These are phyloP conservation scores for Malania oleifera DNA, from an alignment of 164 flowering plant genomes.

Conservation along the genomic window DNA sequence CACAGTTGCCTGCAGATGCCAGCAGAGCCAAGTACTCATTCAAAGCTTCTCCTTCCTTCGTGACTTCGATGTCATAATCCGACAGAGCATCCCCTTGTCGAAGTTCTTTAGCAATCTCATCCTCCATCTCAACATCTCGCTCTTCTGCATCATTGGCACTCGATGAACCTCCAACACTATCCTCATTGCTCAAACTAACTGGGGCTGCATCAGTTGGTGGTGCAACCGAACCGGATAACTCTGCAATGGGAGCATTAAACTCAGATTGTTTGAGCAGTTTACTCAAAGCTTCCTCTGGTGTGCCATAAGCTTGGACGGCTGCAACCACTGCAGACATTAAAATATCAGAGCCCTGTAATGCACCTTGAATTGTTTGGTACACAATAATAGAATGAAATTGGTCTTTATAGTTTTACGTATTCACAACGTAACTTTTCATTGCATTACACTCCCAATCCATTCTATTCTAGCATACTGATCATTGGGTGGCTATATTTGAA, in stretches of 20 bases:
- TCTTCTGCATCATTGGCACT: conserved; percentile 22
- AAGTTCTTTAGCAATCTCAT: conserved; percentile 49
- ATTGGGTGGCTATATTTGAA: no score
- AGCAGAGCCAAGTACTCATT: conserved; percentile 64
- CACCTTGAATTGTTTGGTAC: no score
- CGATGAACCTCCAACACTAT: conserved; percentile 26
- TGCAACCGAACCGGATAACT: conserved; percentile 17
- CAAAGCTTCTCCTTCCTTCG: conserved; percentile 86
- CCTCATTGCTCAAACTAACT: conserved; percentile 9
- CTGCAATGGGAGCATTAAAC: conserved; percentile 10
- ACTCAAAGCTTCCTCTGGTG: conserved; percentile 40
- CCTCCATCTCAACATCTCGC: conserved; percentile 80
- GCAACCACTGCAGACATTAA: conserved; percentile 38
- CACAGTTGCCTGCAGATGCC: conserved; percentile 22
- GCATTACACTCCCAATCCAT: no score
- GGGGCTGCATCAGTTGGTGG: conserved; percentile 1
- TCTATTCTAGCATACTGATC: no score
- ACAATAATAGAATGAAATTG: no score
- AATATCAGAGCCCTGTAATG: neutral
- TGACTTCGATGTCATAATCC: conserved; percentile 77
- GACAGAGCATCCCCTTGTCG: conserved; percentile 50
- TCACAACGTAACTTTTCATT: no score
- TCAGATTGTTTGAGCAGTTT: conserved; percentile 29
- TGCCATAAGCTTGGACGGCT: conserved; percentile 43
- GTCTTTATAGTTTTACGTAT: no score